Evolutionary conservation across 192 early-diverging fungal species (phyloP).

Genomic region (Rhizoclosmatium globosum): DNA sequence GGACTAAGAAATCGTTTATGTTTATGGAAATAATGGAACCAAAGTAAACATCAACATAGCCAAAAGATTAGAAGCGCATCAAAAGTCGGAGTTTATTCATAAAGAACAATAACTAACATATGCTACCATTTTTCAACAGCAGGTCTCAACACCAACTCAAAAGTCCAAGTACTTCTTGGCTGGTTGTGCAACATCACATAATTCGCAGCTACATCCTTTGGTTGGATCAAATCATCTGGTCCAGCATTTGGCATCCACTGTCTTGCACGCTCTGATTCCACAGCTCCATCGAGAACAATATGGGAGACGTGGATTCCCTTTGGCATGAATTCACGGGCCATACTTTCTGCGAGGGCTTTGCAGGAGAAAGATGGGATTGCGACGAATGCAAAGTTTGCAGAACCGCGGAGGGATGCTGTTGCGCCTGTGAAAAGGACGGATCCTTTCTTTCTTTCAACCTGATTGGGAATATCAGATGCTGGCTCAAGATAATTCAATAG

Average conservation of each 20-base stretch:
- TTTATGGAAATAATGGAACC: no score
- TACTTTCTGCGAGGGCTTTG: slow-evolving; percentile 41
- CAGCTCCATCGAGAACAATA: slow-evolving; percentile 45
- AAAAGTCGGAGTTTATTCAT: no score
- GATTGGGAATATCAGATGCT: neutral
- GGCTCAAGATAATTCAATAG: neutral
- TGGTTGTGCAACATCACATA: slow-evolving; percentile 46
- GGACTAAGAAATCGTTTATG: no score
- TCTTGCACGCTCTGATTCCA: slow-evolving; percentile 30
- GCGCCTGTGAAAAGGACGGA: slow-evolving; percentile 50
- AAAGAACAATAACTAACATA: neutral
- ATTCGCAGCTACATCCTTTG: slow-evolving; percentile 24
- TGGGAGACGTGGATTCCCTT: slow-evolving; percentile 49
- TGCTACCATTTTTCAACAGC: slow-evolving; percentile 38
- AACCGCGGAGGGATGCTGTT: slow-evolving; percentile 37
- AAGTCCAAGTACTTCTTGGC: slow-evolving; percentile 41
- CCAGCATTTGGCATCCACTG: slow-evolving; percentile 33
- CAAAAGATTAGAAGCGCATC: no score
- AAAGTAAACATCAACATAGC: no score
- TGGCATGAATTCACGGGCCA: slow-evolving; percentile 47
- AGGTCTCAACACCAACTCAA: slow-evolving; percentile 43
- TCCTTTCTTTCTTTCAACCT: slow-evolving; percentile 39
- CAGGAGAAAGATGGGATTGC: slow-evolving; percentile 43
- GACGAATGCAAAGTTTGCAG: slow-evolving; percentile 39
- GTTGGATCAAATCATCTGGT: slow-evolving; percentile 32